A percentile compares a stretch with the other conserved stretches of the same genome.
Evolutionary conservation across 1,284 basidiomycete genomes (phyloP).

Genomic region (Sporisorium sorghi): DNA sequence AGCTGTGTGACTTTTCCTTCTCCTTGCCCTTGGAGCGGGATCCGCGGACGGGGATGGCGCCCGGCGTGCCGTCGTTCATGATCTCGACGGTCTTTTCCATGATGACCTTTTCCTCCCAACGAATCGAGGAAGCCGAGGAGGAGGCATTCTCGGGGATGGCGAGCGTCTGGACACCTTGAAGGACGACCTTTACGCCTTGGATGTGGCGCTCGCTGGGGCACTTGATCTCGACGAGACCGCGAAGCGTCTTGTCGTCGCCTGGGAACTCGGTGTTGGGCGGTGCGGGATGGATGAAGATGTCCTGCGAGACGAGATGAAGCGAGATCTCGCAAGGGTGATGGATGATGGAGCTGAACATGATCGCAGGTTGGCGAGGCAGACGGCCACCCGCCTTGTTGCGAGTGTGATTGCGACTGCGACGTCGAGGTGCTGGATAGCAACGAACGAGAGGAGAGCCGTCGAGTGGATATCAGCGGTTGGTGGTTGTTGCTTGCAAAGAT

Average conservation of each 20-base stretch:
- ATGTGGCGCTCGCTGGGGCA: conserved; percentile 64
- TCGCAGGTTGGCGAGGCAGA: conserved; percentile 2
- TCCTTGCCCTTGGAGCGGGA: conserved; percentile 47
- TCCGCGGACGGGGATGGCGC: conserved; percentile 30
- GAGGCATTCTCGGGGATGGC: conserved; percentile 57
- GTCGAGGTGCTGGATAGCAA: conserved; percentile 1
- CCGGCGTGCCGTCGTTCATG: conserved; percentile 45
- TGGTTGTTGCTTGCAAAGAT: too few species aligned
- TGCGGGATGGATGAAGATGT: conserved; percentile 64
- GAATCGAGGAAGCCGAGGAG: conserved; percentile 26
- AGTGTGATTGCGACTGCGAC: background rate
- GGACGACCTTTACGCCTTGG: conserved; percentile 53
- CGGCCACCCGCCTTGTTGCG: background rate
- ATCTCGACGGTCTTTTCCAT: conserved; percentile 65
- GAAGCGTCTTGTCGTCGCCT: conserved; percentile 65
- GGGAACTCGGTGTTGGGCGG: conserved; percentile 53
- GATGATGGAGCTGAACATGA: conserved; percentile 60
- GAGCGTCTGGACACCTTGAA: conserved; percentile 62
- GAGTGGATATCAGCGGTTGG: background rate
- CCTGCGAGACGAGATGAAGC: conserved; percentile 63
- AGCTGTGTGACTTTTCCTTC: conserved; percentile 41
- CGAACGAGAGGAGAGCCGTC: background rate
- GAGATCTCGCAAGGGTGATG: conserved; percentile 65
- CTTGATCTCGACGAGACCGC: conserved; percentile 66
- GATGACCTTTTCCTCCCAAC: conserved; percentile 65